These are phyloP conservation scores for Filobasidium uniguttulatum DNA, from an alignment of 1,284 basidiomycete genomes.

Conservation along the genomic window DNA sequence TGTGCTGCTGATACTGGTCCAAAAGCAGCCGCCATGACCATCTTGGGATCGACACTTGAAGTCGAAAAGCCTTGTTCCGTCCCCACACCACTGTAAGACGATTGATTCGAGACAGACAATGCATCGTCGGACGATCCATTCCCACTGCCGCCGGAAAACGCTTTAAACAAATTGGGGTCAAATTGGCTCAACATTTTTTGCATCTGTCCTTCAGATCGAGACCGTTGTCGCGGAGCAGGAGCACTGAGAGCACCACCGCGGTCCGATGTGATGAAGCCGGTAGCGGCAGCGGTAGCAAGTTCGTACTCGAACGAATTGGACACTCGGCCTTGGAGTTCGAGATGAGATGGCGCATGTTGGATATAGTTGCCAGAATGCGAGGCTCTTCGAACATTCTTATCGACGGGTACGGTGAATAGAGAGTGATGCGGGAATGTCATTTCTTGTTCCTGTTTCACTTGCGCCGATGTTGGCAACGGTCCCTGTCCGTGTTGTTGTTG, in stretches of 20 bases:
- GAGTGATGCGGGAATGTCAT: no score
- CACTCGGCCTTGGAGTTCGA: no score
- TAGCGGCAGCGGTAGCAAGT: not conserved
- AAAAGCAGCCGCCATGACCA: conserved; percentile 11
- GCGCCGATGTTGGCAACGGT: not conserved
- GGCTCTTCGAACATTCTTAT: conserved; percentile 2
- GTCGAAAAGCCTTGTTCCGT: not conserved
- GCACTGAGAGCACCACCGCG: not conserved
- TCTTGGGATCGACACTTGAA: conserved; percentile 9
- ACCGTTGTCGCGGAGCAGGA: conserved; percentile 6
- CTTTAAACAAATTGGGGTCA: conserved; percentile 1
- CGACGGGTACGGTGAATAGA: no score
- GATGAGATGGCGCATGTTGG: not conserved
- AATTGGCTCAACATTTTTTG: conserved; percentile 3
- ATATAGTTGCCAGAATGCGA: conserved; percentile 13
- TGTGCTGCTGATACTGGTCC: no score
- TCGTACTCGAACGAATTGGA: no score
- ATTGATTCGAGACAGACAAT: not conserved
- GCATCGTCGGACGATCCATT: conserved; percentile 3
- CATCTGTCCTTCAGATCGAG: conserved; percentile 10
- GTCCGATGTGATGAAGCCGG: not conserved
- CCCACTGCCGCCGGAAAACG: no score
- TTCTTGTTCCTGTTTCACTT: no score
- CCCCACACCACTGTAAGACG: not conserved
- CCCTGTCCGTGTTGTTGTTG: conserved; percentile 16